phyloP scores from a whole-genome alignment of 2,329 filamentous ascomycete genomes.

The Nemania sp. region DNA sequence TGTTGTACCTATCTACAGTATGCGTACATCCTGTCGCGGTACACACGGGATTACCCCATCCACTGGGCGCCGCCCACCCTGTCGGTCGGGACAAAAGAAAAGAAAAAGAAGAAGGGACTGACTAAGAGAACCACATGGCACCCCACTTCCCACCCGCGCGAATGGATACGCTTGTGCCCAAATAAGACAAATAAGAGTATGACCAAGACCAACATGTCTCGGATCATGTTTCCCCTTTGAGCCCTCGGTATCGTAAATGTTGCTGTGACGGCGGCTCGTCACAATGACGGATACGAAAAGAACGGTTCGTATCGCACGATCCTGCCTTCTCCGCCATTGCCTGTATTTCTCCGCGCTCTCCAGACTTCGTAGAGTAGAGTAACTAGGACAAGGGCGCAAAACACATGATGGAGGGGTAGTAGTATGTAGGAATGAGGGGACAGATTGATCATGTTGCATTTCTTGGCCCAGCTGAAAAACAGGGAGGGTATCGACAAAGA shows the following conservation, averaged over 20 bases:
- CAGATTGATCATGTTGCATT: slow-evolving; percentile 25
- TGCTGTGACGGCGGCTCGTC: background rate
- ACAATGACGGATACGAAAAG: slow-evolving; percentile 12
- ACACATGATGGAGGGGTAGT: background rate
- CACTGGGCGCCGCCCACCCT: slow-evolving; percentile 18
- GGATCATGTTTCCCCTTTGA: slow-evolving; percentile 33
- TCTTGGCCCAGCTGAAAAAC: slow-evolving; percentile 34
- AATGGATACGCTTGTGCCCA: slow-evolving; percentile 25
- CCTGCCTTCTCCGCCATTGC: background rate
- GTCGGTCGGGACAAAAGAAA: slow-evolving; percentile 23
- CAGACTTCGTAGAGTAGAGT: background rate
- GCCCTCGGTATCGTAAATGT: slow-evolving; percentile 11
- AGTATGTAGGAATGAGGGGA: background rate
- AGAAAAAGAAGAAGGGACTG: slow-evolving; percentile 16
- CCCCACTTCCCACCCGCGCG: slow-evolving; percentile 29
- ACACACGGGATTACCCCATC: slow-evolving; percentile 22
- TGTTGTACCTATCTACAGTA: background rate
- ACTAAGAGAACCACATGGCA: slow-evolving; percentile 36
- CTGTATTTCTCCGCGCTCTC: background rate
- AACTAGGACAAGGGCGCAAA: slow-evolving; percentile 7
- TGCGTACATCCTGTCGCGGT: background rate
- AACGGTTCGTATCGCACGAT: slow-evolving; percentile 8
- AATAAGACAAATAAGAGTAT: slow-evolving; percentile 30
- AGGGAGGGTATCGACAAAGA: slow-evolving; percentile 15
- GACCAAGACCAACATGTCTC: slow-evolving; percentile 21